phyloP scores from a whole-genome alignment of 805 yeast genomes.

The Tetrapisispora nanseiensis region DNA sequence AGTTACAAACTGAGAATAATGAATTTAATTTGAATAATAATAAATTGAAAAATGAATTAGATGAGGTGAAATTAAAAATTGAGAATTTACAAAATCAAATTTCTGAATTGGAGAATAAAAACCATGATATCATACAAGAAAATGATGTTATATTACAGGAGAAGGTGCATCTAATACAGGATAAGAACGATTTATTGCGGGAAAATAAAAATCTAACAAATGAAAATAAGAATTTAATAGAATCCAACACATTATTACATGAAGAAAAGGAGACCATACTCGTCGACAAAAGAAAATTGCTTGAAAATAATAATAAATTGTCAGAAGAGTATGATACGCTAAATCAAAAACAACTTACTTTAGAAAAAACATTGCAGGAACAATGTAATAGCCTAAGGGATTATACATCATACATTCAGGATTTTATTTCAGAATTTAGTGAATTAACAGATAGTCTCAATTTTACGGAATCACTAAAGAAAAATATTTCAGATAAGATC shows the following conservation, averaged over 20 bases:
- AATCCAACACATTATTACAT: too few species aligned
- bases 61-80: background rate
- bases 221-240: background rate
- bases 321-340: constrained; percentile 3
- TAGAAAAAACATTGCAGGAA: background rate
- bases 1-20: background rate
- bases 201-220: background rate
- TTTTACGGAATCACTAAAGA: background rate
- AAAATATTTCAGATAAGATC: background rate
- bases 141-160: background rate
- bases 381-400: background rate
- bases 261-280: too few species aligned
- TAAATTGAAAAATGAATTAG: background rate
- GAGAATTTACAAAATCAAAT: background rate
- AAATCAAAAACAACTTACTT: background rate
- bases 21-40: background rate
- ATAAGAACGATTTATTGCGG: background rate
- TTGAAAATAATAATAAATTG: background rate
- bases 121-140: background rate
- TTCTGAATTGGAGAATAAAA: background rate
- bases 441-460: too few species aligned
- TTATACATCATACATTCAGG: background rate
- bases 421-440: background rate
- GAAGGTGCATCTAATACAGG: background rate
- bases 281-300: too few species aligned